phyloP scores from a whole-genome alignment of 257 asterid species.

The Jacaranda copaia region DNA sequence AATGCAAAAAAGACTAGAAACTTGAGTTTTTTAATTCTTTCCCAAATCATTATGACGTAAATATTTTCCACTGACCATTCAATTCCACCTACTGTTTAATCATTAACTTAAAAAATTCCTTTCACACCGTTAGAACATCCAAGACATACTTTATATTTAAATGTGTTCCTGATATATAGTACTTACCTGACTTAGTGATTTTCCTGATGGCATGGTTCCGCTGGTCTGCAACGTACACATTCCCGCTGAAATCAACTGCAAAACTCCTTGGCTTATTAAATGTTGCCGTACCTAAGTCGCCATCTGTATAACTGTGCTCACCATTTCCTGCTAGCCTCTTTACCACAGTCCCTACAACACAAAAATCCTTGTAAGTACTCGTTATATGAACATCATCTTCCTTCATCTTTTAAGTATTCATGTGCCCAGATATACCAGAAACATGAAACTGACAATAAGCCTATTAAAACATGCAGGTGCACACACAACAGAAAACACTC shows the following conservation, averaged over 20 bases:
- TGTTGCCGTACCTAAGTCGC: constrained; percentile 67
- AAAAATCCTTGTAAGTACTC: constrained; percentile 2
- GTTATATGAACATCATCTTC: background rate
- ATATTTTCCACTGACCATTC: no score
- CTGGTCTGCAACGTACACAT: constrained; percentile 79
- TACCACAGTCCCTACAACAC: constrained; percentile 53
- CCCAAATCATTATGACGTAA: no score
- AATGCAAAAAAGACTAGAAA: background rate
- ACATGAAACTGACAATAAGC: background rate
- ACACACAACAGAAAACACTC: background rate
- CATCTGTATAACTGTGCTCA: constrained; percentile 58
- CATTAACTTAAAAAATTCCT: no score
- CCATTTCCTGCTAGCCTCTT: constrained; percentile 69
- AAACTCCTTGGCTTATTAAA: constrained; percentile 74
- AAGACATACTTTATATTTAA: no score
- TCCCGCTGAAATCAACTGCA: constrained; percentile 76
- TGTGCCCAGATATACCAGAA: constrained; percentile 1
- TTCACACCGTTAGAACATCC: no score
- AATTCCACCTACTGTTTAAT: no score
- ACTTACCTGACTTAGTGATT: constrained; percentile 70
- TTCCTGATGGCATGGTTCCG: constrained; percentile 70
- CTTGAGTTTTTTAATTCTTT: no score
- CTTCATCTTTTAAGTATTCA: background rate
- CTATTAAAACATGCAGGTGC: background rate
- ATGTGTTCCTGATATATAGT: constrained; percentile 16